Evolutionary conservation across 2,329 filamentous ascomycete species (phyloP), one percentile per base, ranked within the genome.

Genomic region (Fusarium transvaalense): DNA sequence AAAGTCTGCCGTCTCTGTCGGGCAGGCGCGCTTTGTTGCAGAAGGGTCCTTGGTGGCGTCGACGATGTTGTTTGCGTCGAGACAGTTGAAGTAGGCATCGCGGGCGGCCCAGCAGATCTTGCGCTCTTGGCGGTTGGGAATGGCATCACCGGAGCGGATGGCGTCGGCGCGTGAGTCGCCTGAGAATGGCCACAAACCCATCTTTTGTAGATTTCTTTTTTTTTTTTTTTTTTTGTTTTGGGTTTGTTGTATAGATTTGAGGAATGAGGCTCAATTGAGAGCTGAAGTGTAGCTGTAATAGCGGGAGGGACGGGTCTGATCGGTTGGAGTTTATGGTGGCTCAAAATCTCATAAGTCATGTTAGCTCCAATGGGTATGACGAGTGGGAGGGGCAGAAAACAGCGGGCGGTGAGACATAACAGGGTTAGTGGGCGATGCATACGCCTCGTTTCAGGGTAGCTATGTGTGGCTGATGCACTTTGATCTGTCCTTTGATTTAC

Each of bases 91-190:
- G 85, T 96, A 98, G 67, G 82, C 81, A 82, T 99, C 96, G 71
- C 96, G 89, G 46, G 92, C 90, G 75, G 93, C 91, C 92, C 95
- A 99, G 88, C 96, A 99, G 76, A 87, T 85, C 74, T 89, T 85
- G 76, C 96, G 91, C 79, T 94, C 92, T 68, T 86, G 88, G 69
- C 95, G 91, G 76, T 93, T 92, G n/a, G 96, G 96, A 7, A 94
- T 93, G 74, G 94, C 84, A 68, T 82, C 79, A 73, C 87, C 87
- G 66, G 79, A 78, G 77, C 86, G 86, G 71, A 88, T 83, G 70
- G 85, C 84, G 66, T 85, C 81, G 71, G 82, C 84, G 78, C 84
- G 84, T 66, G 82, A 79, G 55, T 79, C 71, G 59, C 79, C 76
- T 64, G 80, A 80, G 77, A 87, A 83, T 61, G 87, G 73, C 76